A percentile compares a stretch with the other conserved stretches of the same genome.
These are phyloP conservation scores for Croton setiger DNA, from an alignment of 441 rosid species.

Conservation along the genomic window DNA sequence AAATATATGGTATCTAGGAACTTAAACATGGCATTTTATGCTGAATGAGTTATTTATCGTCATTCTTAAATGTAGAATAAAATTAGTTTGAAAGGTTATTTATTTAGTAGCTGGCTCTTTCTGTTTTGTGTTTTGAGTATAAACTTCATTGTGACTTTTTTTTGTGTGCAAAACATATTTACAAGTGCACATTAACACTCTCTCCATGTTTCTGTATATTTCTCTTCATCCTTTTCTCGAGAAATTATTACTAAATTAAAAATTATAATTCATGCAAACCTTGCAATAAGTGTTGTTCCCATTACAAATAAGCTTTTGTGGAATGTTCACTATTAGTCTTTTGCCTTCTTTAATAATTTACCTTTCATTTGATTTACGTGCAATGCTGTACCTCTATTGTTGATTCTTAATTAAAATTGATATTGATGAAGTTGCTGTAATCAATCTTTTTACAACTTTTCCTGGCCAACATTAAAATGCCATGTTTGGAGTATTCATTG, in stretches of 20 bases:
- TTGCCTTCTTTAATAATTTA: background rate
- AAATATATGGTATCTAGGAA: background rate
- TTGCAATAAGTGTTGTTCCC: background rate
- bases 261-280: background rate
- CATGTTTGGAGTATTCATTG: conserved; percentile 8
- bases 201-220: too few species aligned
- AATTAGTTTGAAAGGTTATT: too few species aligned
- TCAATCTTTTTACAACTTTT: conserved; percentile 1
- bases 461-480: background rate
- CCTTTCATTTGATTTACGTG: background rate
- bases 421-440: conserved; percentile 7
- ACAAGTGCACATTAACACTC: too few species aligned
- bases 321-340: background rate
- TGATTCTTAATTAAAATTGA: background rate
- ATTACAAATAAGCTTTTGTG: conserved; percentile 11
- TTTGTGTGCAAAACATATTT: too few species aligned
- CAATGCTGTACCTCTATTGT: background rate
- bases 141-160: too few species aligned
- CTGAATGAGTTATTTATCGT: conserved; percentile 2
- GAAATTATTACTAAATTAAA: too few species aligned
- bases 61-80: conserved; percentile 10
- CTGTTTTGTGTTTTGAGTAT: too few species aligned
- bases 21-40: conserved; percentile 10
- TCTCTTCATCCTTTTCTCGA: too few species aligned
- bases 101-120: too few species aligned